Evolutionary conservation across 805 yeast genomes (phyloP).

Genomic region (Yamadazyma takamatsuzukensis): DNA sequence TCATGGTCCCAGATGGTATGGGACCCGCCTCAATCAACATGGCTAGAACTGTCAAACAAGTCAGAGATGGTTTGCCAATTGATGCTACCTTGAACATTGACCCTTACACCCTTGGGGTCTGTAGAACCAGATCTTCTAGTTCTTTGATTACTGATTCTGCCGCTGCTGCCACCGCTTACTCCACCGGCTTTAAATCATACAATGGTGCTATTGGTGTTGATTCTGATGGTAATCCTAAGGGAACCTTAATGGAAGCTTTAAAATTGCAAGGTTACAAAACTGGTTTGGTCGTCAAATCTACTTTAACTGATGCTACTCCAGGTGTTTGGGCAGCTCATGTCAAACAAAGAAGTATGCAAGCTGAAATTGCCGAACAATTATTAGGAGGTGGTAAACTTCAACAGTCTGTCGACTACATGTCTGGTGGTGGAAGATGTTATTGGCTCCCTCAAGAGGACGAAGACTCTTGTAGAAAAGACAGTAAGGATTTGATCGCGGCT

Average conservation of each 20-base stretch:
- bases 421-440: slow-evolving; percentile 91
- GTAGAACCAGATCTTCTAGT: slow-evolving; percentile 75
- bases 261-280: slow-evolving; percentile 77
- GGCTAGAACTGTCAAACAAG: slow-evolving; percentile 73
- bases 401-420: slow-evolving; percentile 74
- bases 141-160: slow-evolving; percentile 91
- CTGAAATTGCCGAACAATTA: slow-evolving; percentile 82
- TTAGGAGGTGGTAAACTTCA: slow-evolving; percentile 75
- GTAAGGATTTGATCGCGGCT: slow-evolving; percentile 60
- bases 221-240: slow-evolving; percentile 69
- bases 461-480: slow-evolving; percentile 65
- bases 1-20: slow-evolving; percentile 94
- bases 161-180: slow-evolving; percentile 94
- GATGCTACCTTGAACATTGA: slow-evolving; percentile 63
- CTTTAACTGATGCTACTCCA: slow-evolving; percentile 94
- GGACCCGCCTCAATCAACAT: slow-evolving; percentile 84
- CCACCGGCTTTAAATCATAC: slow-evolving; percentile 79
- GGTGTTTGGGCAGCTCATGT: slow-evolving; percentile 85
- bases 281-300: slow-evolving; percentile 88
- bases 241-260: slow-evolving; percentile 84
- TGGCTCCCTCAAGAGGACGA: slow-evolving; percentile 56
- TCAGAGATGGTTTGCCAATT: slow-evolving; percentile 47
- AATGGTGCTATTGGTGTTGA: slow-evolving; percentile 92
- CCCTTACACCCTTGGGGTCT: slow-evolving; percentile 70
- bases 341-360: slow-evolving; percentile 72